Conservation (phyloP, 176 grass and related monocot genomes). For the Phoenix dactylifera region DNA sequence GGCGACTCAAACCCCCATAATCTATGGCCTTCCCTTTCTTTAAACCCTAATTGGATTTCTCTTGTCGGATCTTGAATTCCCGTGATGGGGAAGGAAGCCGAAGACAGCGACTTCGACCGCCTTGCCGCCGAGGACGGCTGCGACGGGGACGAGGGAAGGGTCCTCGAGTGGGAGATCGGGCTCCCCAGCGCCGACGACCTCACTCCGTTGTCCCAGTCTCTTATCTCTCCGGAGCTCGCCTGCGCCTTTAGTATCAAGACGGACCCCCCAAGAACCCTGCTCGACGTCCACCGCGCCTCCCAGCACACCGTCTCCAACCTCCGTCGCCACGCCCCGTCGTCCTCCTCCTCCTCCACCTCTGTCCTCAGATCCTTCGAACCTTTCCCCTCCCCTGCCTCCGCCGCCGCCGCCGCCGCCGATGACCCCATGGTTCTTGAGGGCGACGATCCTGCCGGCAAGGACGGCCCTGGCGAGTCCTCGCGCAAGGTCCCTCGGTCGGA, state of each 20-base stretch:
- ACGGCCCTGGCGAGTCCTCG: not conserved
- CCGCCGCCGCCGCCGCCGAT: not conserved
- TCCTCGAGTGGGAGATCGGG: constrained; percentile 66
- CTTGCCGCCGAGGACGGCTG: constrained; percentile 11
- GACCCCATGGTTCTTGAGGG: not conserved
- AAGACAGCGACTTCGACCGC: constrained; percentile 6
- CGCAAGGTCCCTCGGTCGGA: not conserved
- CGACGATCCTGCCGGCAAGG: not conserved
- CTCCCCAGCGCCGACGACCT: constrained; percentile 54
- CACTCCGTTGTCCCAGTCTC: constrained; percentile 54
- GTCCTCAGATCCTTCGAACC: not conserved
- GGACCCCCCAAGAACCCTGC: constrained; percentile 42
- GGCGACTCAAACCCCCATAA: not conserved
- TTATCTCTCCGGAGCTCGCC: constrained; percentile 53
- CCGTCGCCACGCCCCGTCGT: constrained; percentile 11
- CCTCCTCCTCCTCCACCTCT: constrained; percentile 13
- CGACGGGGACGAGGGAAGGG: constrained; percentile 19
- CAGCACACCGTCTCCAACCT: constrained; percentile 51
- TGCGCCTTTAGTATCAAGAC: constrained; percentile 75
- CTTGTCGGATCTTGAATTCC: not conserved
- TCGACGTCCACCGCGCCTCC: constrained; percentile 71
- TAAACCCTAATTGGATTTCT: not conserved
- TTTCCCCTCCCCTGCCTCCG: constrained; percentile 6
- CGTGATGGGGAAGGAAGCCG: constrained; percentile 46
- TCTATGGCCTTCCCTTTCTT: not conserved